Conservation (phyloP, 2,329 filamentous ascomycete genomes). For the Chaetomiaceae sp. region DNA sequence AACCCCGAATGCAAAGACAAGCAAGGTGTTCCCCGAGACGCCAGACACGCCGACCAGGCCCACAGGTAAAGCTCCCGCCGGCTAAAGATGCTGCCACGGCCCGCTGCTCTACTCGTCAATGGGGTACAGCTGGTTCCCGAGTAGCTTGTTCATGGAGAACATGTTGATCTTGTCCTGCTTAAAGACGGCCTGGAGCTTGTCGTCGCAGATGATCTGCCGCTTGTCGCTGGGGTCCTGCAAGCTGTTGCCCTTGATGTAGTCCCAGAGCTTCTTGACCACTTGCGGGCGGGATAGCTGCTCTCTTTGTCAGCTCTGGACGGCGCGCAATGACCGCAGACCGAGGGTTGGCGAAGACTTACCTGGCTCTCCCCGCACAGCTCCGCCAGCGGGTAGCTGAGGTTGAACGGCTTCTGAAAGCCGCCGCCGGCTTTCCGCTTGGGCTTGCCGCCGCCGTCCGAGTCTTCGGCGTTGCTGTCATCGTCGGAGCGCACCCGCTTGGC, state of each 20-base stretch:
- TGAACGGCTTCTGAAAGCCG: constrained; percentile 86
- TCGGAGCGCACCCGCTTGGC: constrained; percentile 67
- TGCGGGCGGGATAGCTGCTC: constrained; percentile 80
- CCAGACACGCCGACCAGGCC: constrained; percentile 20
- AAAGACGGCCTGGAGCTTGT: constrained; percentile 85
- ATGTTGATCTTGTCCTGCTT: constrained; percentile 89
- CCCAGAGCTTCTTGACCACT: constrained; percentile 94
- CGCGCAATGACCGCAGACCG: no score
- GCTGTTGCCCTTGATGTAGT: constrained; percentile 81
- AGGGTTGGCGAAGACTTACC: no score
- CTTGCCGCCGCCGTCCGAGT: constrained; percentile 49
- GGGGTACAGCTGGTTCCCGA: constrained; percentile 83
- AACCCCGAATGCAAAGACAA: neutral
- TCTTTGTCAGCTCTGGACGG: neutral
- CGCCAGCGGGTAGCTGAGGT: constrained; percentile 62
- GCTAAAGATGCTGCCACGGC: no score
- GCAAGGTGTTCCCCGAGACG: constrained; percentile 18
- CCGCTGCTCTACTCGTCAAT: constrained; percentile 55
- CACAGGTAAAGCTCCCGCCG: neutral
- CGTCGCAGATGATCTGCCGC: constrained; percentile 88
- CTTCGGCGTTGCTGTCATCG: constrained; percentile 73
- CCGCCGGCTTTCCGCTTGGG: constrained; percentile 81
- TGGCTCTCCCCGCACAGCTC: constrained; percentile 64
- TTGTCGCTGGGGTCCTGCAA: constrained; percentile 89
- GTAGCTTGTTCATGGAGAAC: constrained; percentile 99